A percentile compares a stretch with the other conserved stretches of the same genome.
Conservation (phyloP, 371 early-diverging fungal species). For the Homolaphlyctis polyrhiza region DNA sequence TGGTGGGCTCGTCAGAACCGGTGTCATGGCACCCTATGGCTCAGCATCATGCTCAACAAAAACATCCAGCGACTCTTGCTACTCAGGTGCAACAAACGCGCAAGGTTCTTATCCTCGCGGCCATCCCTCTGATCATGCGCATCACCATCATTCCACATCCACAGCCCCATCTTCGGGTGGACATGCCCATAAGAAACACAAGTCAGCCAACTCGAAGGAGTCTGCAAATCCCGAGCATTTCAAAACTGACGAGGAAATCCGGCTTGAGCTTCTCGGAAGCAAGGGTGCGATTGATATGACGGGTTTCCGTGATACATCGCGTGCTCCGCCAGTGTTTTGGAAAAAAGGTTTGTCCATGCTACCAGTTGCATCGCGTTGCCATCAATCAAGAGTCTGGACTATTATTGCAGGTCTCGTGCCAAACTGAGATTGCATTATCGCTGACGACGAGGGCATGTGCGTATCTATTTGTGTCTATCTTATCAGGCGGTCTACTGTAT, state of each 20-base stretch:
- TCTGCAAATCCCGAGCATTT: too few species aligned
- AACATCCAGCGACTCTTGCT: not conserved
- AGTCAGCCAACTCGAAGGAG: too few species aligned
- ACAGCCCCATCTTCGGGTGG: too few species aligned
- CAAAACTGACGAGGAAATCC: too few species aligned
- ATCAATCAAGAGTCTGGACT: too few species aligned
- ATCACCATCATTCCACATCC: not conserved
- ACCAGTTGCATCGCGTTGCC: constrained; percentile 2
- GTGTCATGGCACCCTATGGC: not conserved
- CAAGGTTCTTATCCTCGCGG: not conserved
- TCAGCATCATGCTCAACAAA: too few species aligned
- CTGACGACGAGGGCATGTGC: constrained; percentile 20
- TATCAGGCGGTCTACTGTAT: constrained; percentile 9
- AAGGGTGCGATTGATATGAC: too few species aligned
- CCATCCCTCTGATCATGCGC: not conserved
- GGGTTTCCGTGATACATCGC: constrained; percentile 10
- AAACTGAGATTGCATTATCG: constrained; percentile 13
- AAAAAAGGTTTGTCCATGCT: constrained; percentile 12
- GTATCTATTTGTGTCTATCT: constrained; percentile 1
- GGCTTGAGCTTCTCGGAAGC: too few species aligned
- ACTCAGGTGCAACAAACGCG: not conserved
- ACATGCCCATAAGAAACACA: too few species aligned
- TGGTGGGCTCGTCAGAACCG: not conserved
- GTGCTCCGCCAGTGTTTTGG: constrained; percentile 16
- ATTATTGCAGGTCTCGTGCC: constrained; percentile 1